These are phyloP conservation scores for Coccomyxa subellipsoidea DNA, from an alignment of 163 green algal species.

Conservation along the genomic window DNA sequence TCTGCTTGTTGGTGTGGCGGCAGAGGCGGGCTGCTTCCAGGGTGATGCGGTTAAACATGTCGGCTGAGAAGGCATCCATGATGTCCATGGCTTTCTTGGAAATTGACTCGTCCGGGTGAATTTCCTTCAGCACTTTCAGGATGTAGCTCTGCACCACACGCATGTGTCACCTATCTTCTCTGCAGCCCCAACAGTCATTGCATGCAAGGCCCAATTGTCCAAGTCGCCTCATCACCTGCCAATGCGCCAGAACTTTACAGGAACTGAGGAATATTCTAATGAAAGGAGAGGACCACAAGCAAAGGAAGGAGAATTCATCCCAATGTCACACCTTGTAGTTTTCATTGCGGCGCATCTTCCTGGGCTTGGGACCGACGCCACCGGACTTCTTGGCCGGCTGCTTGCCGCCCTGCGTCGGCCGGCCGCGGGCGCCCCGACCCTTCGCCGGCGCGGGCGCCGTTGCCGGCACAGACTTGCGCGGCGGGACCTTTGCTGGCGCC, in stretches of 20 bases:
- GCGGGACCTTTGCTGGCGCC: background rate
- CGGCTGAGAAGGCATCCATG: conserved; percentile 74
- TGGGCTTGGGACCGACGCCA: background rate
- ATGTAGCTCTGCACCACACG: conserved; percentile 12
- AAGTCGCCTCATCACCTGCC: background rate
- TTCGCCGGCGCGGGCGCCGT: too few species aligned
- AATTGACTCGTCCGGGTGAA: conserved; percentile 37
- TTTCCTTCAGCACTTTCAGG: conserved; percentile 34
- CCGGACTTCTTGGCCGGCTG: background rate
- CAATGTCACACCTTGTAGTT: conserved; percentile 7
- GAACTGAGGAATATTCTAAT: background rate
- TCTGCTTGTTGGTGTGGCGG: conserved; percentile 61
- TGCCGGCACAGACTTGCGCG: too few species aligned
- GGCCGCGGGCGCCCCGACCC: too few species aligned
- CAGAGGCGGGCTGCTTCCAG: conserved; percentile 68
- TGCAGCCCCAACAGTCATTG: background rate
- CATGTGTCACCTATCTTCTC: too few species aligned
- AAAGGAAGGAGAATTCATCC: too few species aligned
- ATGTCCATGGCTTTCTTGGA: conserved; percentile 35
- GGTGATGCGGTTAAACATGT: conserved; percentile 88
- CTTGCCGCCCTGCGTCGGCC: too few species aligned
- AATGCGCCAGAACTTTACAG: background rate
- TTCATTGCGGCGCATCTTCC: background rate
- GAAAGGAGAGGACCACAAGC: background rate
- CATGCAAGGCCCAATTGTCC: background rate